phyloP scores from a whole-genome alignment of 1,139 yeast species.

The Yamadazyma mexicana region DNA sequence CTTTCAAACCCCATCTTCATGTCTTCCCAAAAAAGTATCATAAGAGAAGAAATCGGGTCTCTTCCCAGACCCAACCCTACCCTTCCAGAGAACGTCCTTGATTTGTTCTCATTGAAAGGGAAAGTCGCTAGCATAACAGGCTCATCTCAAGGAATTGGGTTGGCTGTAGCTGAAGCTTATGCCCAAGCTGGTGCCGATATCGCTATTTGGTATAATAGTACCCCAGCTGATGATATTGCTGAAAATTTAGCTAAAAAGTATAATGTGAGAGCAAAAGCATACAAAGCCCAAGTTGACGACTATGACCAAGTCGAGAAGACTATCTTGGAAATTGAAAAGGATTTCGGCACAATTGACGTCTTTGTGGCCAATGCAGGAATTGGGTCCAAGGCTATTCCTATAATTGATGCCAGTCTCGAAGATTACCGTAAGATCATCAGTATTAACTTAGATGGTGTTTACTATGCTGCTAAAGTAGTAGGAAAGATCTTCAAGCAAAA shows the following conservation, averaged over 20 bases:
- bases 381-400: slow-evolving; percentile 15
- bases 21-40: slow-evolving; percentile 4
- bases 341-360: slow-evolving; percentile 9
- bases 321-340: slow-evolving; percentile 10
- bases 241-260: slow-evolving; percentile 15
- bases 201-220: slow-evolving; percentile 36
- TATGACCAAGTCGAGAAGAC: slow-evolving; percentile 15
- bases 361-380: slow-evolving; percentile 9
- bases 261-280: slow-evolving; percentile 16
- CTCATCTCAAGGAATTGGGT: slow-evolving; percentile 32
- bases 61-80: slow-evolving; percentile 8
- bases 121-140: slow-evolving; percentile 33
- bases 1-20: neutral
- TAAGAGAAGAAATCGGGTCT: slow-evolving; percentile 7
- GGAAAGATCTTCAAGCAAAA: slow-evolving; percentile 31
- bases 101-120: slow-evolving; percentile 28
- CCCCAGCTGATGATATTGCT: slow-evolving; percentile 22
- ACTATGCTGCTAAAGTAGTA: slow-evolving; percentile 6
- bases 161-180: slow-evolving; percentile 78
- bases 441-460: slow-evolving; percentile 5
- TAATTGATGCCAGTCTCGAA: slow-evolving; percentile 5
- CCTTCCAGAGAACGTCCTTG: slow-evolving; percentile 7
- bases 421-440: slow-evolving; percentile 4
- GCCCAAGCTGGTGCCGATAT: slow-evolving; percentile 93
- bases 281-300: slow-evolving; percentile 19